Conservation (phyloP, 371 early-diverging fungal genomes). For the Apophysomyces variabilis region DNA sequence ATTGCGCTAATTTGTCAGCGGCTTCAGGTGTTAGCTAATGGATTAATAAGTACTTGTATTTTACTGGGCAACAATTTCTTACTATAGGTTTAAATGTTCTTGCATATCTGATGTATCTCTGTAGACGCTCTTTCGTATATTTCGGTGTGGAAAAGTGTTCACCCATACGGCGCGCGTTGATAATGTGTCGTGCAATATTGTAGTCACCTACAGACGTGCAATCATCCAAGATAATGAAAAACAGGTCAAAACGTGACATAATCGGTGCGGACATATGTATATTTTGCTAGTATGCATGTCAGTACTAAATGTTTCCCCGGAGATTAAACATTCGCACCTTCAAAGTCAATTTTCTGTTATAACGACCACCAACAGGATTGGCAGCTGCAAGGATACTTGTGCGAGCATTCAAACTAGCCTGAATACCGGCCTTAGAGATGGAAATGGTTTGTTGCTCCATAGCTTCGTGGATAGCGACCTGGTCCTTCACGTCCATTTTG, state of each 20-base stretch:
- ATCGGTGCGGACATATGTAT: conserved; percentile 98
- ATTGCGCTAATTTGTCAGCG: conserved; percentile 76
- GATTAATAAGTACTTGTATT: neutral
- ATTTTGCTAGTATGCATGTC: conserved; percentile 78
- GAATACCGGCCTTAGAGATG: conserved; percentile 99
- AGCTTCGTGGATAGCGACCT: conserved; percentile 99
- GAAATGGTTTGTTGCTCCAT: conserved; percentile 99
- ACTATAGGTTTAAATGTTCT: conserved; percentile 85
- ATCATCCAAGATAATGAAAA: conserved; percentile 98
- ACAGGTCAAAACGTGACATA: conserved; percentile 99
- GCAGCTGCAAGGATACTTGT: conserved; percentile 99
- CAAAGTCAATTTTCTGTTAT: conserved; percentile 92
- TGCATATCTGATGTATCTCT: conserved; percentile 90
- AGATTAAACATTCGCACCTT: conserved; percentile 54
- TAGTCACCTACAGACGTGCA: conserved; percentile 92
- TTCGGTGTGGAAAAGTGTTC: conserved; percentile 76
- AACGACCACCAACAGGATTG: conserved; percentile 98
- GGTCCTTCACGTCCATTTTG: conserved; percentile 99
- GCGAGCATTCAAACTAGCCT: conserved; percentile 98
- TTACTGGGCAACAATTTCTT: neutral
- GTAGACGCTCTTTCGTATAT: conserved; percentile 79
- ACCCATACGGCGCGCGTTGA: conserved; percentile 85
- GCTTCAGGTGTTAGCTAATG: conserved; percentile 80
- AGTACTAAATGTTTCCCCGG: neutral
- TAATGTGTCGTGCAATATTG: conserved; percentile 94